Percentiles rank a stretch among this genome's conserved stretches.
These are phyloP conservation scores for Epichloe uncinata DNA, from an alignment of 2,329 filamentous ascomycete genomes.

Conservation along the genomic window DNA sequence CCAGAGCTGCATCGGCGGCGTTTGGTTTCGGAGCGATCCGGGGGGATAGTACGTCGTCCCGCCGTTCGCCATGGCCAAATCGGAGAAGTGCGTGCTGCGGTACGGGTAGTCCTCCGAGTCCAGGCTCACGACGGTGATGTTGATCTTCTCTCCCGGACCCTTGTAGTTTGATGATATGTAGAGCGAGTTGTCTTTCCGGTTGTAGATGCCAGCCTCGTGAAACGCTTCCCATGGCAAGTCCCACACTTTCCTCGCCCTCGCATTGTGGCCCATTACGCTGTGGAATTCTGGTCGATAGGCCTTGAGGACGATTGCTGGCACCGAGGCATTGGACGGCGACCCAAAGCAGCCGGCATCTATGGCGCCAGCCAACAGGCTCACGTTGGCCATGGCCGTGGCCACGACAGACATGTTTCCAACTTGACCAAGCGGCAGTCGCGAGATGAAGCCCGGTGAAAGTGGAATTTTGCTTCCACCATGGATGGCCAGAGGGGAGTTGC, in stretches of 20 bases:
- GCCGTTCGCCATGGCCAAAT: slow-evolving; percentile 12
- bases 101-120: slow-evolving; percentile 8
- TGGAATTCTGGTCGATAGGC: slow-evolving; percentile 36
- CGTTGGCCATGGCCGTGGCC: neutral
- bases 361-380: slow-evolving; percentile 3
- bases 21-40: slow-evolving; percentile 5
- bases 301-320: slow-evolving; percentile 13
- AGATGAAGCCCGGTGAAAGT: neutral
- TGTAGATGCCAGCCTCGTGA: slow-evolving; percentile 40
- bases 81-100: slow-evolving; percentile 10
- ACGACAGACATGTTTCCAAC: neutral
- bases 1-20: slow-evolving; percentile 10
- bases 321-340: neutral
- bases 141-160: slow-evolving; percentile 25
- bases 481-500: neutral
- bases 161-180: slow-evolving; percentile 16
- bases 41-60: slow-evolving; percentile 11
- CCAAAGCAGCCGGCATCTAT: slow-evolving; percentile 4
- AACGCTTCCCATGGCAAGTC: slow-evolving; percentile 34
- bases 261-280: slow-evolving; percentile 31
- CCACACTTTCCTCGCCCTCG: slow-evolving; percentile 6
- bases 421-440: neutral
- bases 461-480: neutral
- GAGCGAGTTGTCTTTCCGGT: slow-evolving; percentile 6
- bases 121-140: slow-evolving; percentile 13